These are phyloP conservation scores for Cunninghamia lanceolata DNA, from an alignment of 75 land plant genomes.

Conservation along the genomic window DNA sequence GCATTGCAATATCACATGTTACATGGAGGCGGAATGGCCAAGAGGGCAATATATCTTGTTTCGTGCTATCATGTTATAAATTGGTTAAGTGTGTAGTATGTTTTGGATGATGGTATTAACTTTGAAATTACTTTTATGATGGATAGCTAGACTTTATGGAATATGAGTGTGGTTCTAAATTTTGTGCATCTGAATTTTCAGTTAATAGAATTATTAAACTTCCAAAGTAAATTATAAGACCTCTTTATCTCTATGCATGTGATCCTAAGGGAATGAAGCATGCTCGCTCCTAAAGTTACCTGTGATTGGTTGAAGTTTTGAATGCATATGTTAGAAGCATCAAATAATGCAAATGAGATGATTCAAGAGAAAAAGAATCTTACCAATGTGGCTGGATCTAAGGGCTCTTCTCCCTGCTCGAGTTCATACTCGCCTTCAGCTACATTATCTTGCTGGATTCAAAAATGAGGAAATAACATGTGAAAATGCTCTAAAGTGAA, in stretches of 20 bases:
- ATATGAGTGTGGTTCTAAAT: not conserved
- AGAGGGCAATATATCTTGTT: not conserved
- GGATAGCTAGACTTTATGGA: not conserved
- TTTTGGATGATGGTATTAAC: not conserved
- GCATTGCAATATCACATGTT: not conserved
- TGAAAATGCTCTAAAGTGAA: not conserved
- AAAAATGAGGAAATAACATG: slow-evolving; percentile 1
- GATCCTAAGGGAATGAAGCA: not conserved
- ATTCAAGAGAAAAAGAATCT: not conserved
- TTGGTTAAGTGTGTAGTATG: not conserved
- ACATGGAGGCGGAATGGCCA: not conserved
- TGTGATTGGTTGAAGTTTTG: too few species aligned
- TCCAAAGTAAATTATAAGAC: not conserved
- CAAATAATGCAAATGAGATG: not conserved
- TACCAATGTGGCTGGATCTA: slow-evolving; percentile 8
- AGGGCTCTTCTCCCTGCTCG: not conserved
- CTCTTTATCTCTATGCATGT: not conserved
- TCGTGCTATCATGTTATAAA: not conserved
- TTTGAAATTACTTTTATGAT: too few species aligned
- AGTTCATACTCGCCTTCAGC: not conserved
- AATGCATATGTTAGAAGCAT: not conserved
- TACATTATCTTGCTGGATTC: not conserved
- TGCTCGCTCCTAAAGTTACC: not conserved
- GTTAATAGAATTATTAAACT: not conserved
- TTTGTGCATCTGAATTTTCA: not conserved